Evolutionary conservation across 2,329 filamentous ascomycete species (phyloP), one percentile per base, ranked within the genome.

Genomic region (Fusarium nelsonii): DNA sequence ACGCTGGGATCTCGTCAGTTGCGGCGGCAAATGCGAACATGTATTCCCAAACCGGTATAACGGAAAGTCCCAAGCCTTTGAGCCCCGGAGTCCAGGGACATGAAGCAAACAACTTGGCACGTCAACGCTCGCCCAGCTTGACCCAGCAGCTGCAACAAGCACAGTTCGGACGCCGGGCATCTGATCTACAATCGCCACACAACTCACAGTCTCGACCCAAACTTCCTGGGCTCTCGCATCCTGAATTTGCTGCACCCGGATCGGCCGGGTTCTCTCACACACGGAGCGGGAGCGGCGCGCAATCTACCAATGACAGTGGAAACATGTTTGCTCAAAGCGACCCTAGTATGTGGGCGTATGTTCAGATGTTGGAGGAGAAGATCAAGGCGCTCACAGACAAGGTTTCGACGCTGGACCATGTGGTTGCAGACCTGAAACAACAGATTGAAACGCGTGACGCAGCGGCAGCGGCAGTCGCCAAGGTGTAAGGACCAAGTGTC

Each of bases 1-100:
- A 81, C 57, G 82, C 84, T 12, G 86, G 83, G 72, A 79, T 85
- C 34, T 83, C 84, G 4, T 84, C 84, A 9, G 76, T 84, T 30
- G 80, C 80, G 53, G 79, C 81, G 41, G 81, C 81, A 45, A 84
- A 82, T 61, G 82, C 83, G 46, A 86, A 85, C 18, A 86, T 94
- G 69, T 97, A 93, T 76, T 86, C 89, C 10, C 90, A 93, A 68
- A 86, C 87, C 55, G 86, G 83, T 61, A 92, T 97, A 82, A 96
- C 92, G 4, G 93, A 97, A 78, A 97, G 92, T 70, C 93, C 94
- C 0, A 97, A 94, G 76, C 91, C 94, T 6, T 83, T 97, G 40
- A 94, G 90, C 63, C 91, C 91, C n/a, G 85, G 85, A 18, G 83
- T 79, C 30, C 73, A 84, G 76, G 76, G 84, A 20, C 83, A 90